Conservation (phyloP, 208 protist genomes). For the Leishmania gerbilli region DNA sequence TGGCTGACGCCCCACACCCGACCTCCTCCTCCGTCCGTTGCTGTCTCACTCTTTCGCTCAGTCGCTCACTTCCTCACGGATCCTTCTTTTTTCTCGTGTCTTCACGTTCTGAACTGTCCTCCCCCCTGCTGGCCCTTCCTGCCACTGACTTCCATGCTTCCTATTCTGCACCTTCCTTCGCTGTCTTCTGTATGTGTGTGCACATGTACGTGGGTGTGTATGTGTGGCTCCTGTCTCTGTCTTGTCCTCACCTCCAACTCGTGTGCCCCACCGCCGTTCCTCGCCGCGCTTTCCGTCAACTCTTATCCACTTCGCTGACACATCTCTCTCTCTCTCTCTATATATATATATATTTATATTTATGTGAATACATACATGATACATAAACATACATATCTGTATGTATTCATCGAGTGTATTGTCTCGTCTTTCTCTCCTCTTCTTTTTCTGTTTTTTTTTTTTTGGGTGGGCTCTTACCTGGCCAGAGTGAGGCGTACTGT, state of each 20-base stretch:
- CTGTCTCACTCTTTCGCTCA: background rate
- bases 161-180: background rate
- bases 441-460: background rate
- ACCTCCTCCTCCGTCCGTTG: background rate
- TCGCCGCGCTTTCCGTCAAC: background rate
- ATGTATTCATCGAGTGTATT: background rate
- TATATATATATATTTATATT: too few relatives aligned
- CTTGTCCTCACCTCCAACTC: background rate
- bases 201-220: background rate
- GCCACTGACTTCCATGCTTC: background rate
- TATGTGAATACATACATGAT: too few relatives aligned
- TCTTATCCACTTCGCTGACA: background rate
- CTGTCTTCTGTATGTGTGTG: conserved; percentile 1
- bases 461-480: background rate
- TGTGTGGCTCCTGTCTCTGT: background rate
- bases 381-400: background rate
- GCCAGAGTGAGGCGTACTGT: too few relatives aligned
- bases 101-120: background rate
- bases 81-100: background rate
- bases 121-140: background rate
- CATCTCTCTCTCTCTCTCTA: background rate
- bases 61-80: background rate
- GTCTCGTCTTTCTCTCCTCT: background rate
- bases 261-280: background rate
- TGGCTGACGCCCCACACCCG: background rate